Evolutionary conservation across 805 yeast species (phyloP).

Genomic region (Cyberlindnera bimundalis): DNA sequence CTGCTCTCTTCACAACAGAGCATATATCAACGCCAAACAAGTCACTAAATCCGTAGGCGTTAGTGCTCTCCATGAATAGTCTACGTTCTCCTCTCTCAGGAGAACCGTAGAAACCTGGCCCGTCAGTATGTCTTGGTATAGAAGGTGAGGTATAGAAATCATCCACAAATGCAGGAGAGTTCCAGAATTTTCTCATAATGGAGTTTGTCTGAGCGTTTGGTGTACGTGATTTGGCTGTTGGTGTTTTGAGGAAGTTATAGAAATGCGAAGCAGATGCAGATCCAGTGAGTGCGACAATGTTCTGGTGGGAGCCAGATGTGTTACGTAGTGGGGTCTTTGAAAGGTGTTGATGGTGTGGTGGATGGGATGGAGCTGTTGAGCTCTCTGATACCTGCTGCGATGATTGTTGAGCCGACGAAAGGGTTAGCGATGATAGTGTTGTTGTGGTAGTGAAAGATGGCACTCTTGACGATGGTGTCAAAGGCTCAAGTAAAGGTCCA

Average conservation of each 20-base stretch:
- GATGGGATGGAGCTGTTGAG: neutral
- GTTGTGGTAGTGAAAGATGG: conserved; percentile 17
- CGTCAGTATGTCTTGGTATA: conserved; percentile 29
- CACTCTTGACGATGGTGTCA: conserved; percentile 47
- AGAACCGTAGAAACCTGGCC: conserved; percentile 35
- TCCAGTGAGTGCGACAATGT: conserved; percentile 7
- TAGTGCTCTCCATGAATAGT: conserved; percentile 18
- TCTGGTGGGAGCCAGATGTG: conserved; percentile 17
- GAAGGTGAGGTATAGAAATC: conserved; percentile 60
- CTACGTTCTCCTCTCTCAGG: conserved; percentile 27
- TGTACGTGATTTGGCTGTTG: conserved; percentile 27
- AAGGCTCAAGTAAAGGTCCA: conserved; percentile 64
- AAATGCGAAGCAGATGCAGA: conserved; percentile 17
- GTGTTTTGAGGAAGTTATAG: conserved; percentile 29
- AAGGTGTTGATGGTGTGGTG: conserved; percentile 3
- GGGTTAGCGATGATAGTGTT: conserved; percentile 3
- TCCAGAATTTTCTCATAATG: conserved; percentile 52
- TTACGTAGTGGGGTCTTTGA: conserved; percentile 34
- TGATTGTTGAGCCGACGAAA: conserved; percentile 6
- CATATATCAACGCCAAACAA: conserved; percentile 58
- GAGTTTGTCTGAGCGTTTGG: conserved; percentile 32
- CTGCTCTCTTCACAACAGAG: conserved; percentile 45
- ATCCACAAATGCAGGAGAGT: conserved; percentile 63
- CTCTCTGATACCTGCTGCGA: neutral
- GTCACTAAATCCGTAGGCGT: conserved; percentile 31